A percentile compares a stretch with the other conserved stretches of the same genome.
These are phyloP conservation scores for Protostelium mycophagum DNA, from an alignment of 78 protist genomes.

Conservation along the genomic window DNA sequence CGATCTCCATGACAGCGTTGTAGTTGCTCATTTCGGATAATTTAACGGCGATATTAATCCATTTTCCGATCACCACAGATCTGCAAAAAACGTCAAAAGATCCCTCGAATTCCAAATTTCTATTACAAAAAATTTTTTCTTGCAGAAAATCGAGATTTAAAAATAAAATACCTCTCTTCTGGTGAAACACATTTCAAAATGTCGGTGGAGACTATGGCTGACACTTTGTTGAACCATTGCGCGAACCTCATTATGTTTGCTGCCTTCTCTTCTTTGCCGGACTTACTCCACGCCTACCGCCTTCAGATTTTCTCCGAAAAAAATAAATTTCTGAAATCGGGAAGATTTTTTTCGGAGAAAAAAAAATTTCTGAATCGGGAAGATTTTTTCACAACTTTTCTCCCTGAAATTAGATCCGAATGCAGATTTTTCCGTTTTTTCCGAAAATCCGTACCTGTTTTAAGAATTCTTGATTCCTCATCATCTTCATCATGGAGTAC, in stretches of 20 bases:
- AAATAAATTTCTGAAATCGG: not conserved
- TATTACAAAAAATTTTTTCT: too few species aligned
- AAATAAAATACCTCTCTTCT: too few species aligned
- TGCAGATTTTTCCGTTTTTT: too few species aligned
- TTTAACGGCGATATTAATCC: not conserved
- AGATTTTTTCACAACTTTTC: too few species aligned
- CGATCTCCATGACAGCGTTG: slow-evolving; percentile 67
- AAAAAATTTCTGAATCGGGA: too few species aligned
- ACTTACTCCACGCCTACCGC: not conserved
- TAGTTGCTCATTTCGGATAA: slow-evolving; percentile 61
- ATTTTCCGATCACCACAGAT: not conserved
- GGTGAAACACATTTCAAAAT: not conserved
- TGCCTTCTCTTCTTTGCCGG: not conserved
- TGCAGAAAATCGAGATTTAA: too few species aligned
- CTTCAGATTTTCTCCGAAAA: not conserved
- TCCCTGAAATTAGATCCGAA: too few species aligned
- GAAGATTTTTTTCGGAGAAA: too few species aligned
- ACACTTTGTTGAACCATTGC: not conserved
- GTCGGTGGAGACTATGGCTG: not conserved
- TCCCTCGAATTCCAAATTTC: too few species aligned
- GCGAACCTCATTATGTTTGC: not conserved
- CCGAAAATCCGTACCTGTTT: not conserved
- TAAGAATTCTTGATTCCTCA: not conserved
- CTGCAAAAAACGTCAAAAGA: too few species aligned
- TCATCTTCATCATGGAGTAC: not conserved